Conservation (phyloP, 2,329 filamentous ascomycete genomes). For the Juglanconis oblonga region DNA sequence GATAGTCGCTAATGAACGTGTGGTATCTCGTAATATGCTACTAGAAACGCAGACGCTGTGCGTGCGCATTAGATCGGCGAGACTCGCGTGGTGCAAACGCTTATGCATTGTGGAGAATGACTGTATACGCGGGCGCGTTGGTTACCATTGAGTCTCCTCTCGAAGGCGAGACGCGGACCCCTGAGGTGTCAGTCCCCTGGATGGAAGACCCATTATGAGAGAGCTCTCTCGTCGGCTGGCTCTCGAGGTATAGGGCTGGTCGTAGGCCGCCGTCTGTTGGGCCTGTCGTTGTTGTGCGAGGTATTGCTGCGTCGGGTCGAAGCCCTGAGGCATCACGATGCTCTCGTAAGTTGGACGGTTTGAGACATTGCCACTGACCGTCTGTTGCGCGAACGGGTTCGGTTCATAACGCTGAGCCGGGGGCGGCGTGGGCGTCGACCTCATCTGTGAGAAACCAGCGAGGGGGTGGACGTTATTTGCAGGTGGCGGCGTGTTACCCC, state of each 20-base stretch:
- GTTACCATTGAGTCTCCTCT: constrained; percentile 50
- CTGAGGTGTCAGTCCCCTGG: constrained; percentile 46
- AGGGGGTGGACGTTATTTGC: constrained; percentile 19
- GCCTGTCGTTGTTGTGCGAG: constrained; percentile 21
- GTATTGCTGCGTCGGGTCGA: constrained; percentile 32
- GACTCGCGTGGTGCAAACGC: background rate
- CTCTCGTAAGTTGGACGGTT: constrained; percentile 45
- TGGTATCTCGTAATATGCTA: constrained; percentile 1
- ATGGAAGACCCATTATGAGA: constrained; percentile 52
- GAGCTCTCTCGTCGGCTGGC: constrained; percentile 57
- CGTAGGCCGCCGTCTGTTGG: constrained; percentile 30
- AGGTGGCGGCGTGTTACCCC: constrained; percentile 48
- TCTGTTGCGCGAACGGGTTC: constrained; percentile 37
- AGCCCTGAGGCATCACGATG: constrained; percentile 33
- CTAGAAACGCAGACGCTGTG: background rate
- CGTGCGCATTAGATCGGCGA: constrained; percentile 2
- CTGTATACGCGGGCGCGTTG: background rate
- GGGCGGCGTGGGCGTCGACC: constrained; percentile 44
- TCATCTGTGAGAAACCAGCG: constrained; percentile 26
- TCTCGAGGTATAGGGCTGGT: constrained; percentile 36
- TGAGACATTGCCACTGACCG: constrained; percentile 26
- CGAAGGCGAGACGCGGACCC: constrained; percentile 51
- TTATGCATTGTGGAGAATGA: background rate
- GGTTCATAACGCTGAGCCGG: constrained; percentile 41
- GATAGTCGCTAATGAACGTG: background rate